phyloP scores from a whole-genome alignment of 139 green algal species.

The Chlamydomonas incerta region DNA sequence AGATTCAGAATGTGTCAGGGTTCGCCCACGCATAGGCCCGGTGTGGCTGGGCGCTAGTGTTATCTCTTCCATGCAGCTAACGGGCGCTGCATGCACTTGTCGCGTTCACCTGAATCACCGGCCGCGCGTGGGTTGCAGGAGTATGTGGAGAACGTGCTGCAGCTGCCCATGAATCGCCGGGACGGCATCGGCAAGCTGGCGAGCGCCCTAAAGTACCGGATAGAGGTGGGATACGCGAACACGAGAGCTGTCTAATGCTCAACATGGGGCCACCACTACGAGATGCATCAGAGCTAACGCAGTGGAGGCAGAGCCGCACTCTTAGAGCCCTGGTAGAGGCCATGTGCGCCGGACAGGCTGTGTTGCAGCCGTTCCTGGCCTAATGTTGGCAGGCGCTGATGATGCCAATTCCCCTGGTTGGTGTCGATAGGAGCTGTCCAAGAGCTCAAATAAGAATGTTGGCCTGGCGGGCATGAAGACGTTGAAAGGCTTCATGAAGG shows the following conservation, averaged over 20 bases:
- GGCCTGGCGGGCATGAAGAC: slow-evolving; percentile 65
- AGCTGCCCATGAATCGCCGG: slow-evolving; percentile 46
- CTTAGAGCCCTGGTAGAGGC: too few relatives aligned
- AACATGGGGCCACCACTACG: too few relatives aligned
- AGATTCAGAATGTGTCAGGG: too few relatives aligned
- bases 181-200: slow-evolving; percentile 65
- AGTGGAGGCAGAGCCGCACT: too few relatives aligned
- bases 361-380: too few relatives aligned
- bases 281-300: too few relatives aligned
- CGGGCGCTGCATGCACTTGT: neutral
- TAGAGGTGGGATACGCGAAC: slow-evolving; percentile 46
- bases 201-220: slow-evolving; percentile 58
- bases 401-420: too few relatives aligned
- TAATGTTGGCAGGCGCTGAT: too few relatives aligned
- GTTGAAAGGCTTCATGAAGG: slow-evolving; percentile 61
- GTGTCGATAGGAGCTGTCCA: slow-evolving; percentile 48
- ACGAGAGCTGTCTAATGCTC: too few relatives aligned
- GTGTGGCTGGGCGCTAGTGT: too few relatives aligned
- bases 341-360: too few relatives aligned
- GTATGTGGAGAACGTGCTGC: slow-evolving; percentile 67
- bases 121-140: slow-evolving; percentile 43
- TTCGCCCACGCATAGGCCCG: too few relatives aligned
- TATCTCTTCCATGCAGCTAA: neutral
- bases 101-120: neutral
- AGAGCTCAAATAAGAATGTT: slow-evolving; percentile 23